Conservation (phyloP, 2,329 filamentous ascomycete species). For the Lasiodiplodia sp. region DNA sequence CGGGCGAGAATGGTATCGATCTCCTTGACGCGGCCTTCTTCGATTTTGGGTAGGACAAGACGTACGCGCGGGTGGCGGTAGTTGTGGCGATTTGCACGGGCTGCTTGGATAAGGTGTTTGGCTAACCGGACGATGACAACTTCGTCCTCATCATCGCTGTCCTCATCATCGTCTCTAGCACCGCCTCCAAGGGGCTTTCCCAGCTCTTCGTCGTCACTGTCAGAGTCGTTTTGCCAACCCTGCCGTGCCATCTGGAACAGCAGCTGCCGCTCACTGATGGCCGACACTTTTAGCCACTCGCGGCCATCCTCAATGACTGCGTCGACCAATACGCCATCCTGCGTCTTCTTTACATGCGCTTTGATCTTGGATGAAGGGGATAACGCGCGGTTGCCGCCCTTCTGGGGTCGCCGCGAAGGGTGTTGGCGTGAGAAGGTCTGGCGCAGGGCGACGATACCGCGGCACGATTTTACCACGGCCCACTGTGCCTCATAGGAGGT, state of each 20-base stretch:
- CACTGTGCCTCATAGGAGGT: constrained; percentile 71
- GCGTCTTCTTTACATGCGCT: constrained; percentile 40
- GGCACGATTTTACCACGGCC: constrained; percentile 65
- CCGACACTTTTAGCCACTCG: constrained; percentile 74
- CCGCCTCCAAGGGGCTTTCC: constrained; percentile 40
- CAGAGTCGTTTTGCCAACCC: constrained; percentile 65
- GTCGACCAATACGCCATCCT: constrained; percentile 66
- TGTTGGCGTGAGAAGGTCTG: constrained; percentile 45
- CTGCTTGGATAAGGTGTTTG: constrained; percentile 64
- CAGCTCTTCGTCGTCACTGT: constrained; percentile 52
- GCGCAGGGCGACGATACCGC: constrained; percentile 62
- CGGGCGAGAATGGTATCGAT: constrained; percentile 64
- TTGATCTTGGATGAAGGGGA: constrained; percentile 19
- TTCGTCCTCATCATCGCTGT: constrained; percentile 61
- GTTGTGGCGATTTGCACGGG: constrained; percentile 57
- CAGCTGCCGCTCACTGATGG: constrained; percentile 68
- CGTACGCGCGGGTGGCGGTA: constrained; percentile 59
- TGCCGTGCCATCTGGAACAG: constrained; percentile 74
- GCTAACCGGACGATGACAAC: constrained; percentile 68
- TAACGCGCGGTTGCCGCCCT: background rate
- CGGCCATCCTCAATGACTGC: constrained; percentile 68
- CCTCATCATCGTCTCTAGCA: constrained; percentile 56
- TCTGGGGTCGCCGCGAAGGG: background rate
- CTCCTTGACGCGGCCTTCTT: constrained; percentile 57
- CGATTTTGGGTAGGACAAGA: constrained; percentile 68